Evolutionary conservation across 768 basidiomycete species (phyloP).

Genomic region (Crepidotus variabilis): DNA sequence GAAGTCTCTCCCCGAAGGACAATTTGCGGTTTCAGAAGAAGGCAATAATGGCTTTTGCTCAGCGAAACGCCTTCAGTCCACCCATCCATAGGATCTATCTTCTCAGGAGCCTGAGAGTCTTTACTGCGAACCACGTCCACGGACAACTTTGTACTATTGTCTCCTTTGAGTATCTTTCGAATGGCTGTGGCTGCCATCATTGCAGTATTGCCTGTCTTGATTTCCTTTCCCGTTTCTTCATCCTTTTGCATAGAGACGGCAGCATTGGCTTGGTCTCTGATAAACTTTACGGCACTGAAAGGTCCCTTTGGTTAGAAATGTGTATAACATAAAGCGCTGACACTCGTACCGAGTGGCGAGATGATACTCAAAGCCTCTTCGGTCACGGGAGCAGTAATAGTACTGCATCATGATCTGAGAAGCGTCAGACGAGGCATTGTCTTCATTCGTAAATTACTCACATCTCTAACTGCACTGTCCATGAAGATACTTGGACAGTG

Average conservation of each 20-base stretch:
- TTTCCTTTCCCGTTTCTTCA: conserved; percentile 22
- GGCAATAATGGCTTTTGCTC: conserved; percentile 70
- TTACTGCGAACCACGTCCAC: conserved; percentile 31
- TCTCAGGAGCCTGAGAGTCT: conserved; percentile 25
- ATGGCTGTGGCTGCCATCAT: conserved; percentile 67
- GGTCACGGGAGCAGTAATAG: conserved; percentile 75
- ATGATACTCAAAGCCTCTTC: conserved; percentile 82
- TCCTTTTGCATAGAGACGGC: conserved; percentile 25
- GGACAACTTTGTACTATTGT: conserved; percentile 48
- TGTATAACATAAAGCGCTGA: neutral
- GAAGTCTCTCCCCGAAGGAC: conserved; percentile 60
- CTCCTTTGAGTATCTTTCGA: conserved; percentile 54
- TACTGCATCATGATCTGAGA: conserved; percentile 81
- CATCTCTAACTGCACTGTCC: conserved; percentile 75
- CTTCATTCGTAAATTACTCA: conserved; percentile 31
- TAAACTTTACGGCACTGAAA: conserved; percentile 76
- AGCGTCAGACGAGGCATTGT: conserved; percentile 9
- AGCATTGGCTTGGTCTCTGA: conserved; percentile 74
- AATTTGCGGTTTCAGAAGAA: conserved; percentile 90
- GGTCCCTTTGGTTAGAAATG: neutral
- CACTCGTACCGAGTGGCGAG: conserved; percentile 72
- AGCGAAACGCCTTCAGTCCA: conserved; percentile 72
- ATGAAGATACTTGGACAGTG: conserved; percentile 82
- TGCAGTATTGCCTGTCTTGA: conserved; percentile 39
- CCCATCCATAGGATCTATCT: conserved; percentile 59